phyloP scores from a whole-genome alignment of 768 basidiomycete genomes.

The Amanita thiersii region DNA sequence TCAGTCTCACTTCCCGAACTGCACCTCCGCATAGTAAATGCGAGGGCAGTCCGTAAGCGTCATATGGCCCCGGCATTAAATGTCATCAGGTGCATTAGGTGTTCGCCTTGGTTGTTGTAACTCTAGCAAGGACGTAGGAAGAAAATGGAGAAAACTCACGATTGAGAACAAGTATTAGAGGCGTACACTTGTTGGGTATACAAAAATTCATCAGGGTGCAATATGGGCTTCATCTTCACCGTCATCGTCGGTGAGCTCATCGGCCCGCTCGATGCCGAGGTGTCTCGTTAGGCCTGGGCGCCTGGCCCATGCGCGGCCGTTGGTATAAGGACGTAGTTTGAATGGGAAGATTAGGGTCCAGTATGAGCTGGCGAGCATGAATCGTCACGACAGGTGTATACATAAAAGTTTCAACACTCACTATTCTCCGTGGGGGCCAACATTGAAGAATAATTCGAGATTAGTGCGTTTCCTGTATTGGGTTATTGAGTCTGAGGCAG shows the following conservation, averaged over 20 bases:
- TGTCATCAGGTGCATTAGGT: neutral
- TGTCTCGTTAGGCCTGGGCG: slow-evolving; percentile 56
- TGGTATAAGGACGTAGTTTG: slow-evolving; percentile 71
- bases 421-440: slow-evolving; percentile 68
- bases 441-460: slow-evolving; percentile 79
- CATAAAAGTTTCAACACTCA: slow-evolving; percentile 27
- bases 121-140: neutral
- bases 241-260: slow-evolving; percentile 86
- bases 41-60: slow-evolving; percentile 40
- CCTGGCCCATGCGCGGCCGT: slow-evolving; percentile 79
- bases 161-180: neutral
- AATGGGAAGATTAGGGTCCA: slow-evolving; percentile 81
- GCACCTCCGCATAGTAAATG: slow-evolving; percentile 4
- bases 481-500: neutral
- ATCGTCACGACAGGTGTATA: neutral
- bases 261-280: slow-evolving; percentile 57
- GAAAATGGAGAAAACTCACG: slow-evolving; percentile 1
- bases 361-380: slow-evolving; percentile 40
- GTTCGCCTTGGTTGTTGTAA: neutral
- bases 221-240: slow-evolving; percentile 33
- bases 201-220: neutral
- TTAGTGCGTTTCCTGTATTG: slow-evolving; percentile 50
- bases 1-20: slow-evolving; percentile 46
- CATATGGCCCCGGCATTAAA: slow-evolving; percentile 79
- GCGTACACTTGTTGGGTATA: neutral